Evolutionary conservation across 768 basidiomycete genomes (phyloP).

Genomic region (Boletus rufocinnamomeus): DNA sequence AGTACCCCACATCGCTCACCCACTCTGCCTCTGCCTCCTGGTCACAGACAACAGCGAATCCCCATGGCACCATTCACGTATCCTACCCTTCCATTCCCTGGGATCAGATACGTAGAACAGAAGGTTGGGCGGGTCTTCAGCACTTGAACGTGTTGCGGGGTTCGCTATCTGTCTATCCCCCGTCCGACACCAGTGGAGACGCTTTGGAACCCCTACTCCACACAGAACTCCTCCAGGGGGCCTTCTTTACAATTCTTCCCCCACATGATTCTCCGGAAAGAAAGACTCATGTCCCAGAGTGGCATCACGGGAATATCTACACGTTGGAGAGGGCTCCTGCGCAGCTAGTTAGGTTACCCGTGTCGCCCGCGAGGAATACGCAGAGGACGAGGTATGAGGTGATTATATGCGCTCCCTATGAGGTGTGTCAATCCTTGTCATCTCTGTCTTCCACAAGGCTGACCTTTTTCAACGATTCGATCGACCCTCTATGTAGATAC

Average conservation of each 20-base stretch:
- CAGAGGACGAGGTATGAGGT: conserved; percentile 61
- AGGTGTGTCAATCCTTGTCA: conserved; percentile 44
- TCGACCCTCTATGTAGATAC: conserved; percentile 50
- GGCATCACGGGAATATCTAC: conserved; percentile 91
- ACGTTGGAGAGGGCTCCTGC: conserved; percentile 53
- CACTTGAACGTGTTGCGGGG: conserved; percentile 73
- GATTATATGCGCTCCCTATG: conserved; percentile 81
- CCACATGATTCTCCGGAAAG: conserved; percentile 32
- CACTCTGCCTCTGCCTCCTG: conserved; percentile 52
- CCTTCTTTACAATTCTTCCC: conserved; percentile 74
- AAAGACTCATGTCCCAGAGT: conserved; percentile 42
- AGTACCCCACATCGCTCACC: conserved; percentile 60
- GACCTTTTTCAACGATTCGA: conserved; percentile 1
- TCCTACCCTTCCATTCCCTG: conserved; percentile 66
- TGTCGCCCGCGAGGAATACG: conserved; percentile 37
- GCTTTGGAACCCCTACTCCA: conserved; percentile 47
- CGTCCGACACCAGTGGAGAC: conserved; percentile 19
- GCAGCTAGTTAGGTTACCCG: conserved; percentile 52
- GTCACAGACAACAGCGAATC: conserved; percentile 45
- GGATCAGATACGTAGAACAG: conserved; percentile 67
- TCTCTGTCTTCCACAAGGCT: neutral
- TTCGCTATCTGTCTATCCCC: conserved; percentile 58
- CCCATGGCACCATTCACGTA: conserved; percentile 54
- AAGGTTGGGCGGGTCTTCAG: conserved; percentile 88
- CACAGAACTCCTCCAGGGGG: conserved; percentile 66